Conservation (phyloP, 2,329 filamentous ascomycete genomes). For the Whalleya microplaca region DNA sequence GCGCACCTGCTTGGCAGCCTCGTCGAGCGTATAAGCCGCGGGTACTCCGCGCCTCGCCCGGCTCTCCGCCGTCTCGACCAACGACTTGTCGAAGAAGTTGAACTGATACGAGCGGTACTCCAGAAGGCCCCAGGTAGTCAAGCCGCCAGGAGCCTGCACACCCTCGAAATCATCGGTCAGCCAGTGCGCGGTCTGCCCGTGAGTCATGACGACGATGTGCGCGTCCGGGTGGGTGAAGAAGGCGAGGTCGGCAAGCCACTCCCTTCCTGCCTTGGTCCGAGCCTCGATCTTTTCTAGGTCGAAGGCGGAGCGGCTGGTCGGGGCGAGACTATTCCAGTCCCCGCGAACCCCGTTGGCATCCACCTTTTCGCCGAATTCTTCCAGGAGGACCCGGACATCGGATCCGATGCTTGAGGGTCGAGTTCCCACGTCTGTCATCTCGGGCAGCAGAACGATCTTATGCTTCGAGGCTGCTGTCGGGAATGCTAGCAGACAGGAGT, state of each 20-base stretch:
- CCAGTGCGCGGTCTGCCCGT: background rate
- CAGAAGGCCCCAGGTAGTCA: background rate
- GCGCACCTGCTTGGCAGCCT: too few relatives aligned
- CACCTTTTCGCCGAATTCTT: background rate
- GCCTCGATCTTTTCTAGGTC: background rate
- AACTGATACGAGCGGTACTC: background rate
- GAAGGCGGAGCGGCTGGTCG: background rate
- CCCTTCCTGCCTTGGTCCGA: background rate
- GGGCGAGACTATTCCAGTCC: background rate
- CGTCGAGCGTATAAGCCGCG: too few relatives aligned
- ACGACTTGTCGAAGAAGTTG: background rate
- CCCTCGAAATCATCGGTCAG: background rate
- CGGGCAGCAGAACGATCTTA: background rate
- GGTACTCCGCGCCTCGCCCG: background rate
- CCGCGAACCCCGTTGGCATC: background rate
- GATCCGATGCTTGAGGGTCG: background rate
- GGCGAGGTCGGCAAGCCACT: background rate
- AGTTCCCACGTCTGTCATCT: background rate
- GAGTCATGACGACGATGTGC: conserved; percentile 4
- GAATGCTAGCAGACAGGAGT: background rate
- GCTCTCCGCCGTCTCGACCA: background rate
- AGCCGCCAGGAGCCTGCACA: background rate
- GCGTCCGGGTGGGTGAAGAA: background rate
- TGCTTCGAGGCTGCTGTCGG: background rate
- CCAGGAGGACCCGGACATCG: background rate